Evolutionary conservation across 306 rosid genomes (phyloP), one percentile per base, ranked within the genome.

Genomic region (Cotoneaster glaucophyllus): DNA sequence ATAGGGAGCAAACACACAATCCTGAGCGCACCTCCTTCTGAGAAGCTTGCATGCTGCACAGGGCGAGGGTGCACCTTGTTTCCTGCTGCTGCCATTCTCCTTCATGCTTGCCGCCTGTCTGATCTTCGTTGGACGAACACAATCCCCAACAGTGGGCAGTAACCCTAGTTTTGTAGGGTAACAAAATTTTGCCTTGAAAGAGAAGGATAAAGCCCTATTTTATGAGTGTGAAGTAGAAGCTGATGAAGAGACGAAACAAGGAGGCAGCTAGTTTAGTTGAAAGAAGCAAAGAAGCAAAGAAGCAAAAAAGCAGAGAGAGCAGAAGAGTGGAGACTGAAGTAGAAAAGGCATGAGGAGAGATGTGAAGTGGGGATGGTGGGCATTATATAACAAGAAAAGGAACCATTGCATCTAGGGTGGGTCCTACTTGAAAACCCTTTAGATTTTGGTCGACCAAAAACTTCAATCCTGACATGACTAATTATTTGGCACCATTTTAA

Each of bases 31-130:
- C 78, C 93, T 75, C 82, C 97, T 83, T 61, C 97, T 71, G 0
- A 92, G 90, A 25, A 92, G 91, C 77, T 86, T 92, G 86, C 97
- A 92, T 48, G 97, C 97, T 11, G 97, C 96, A 52, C 97, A 92
- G 3, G 97, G 97, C 15, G 97, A 78, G 2, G 91, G 76, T 17
- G 88, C 89, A 22, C 95, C 93, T 21, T 82, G 88, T 84, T 89
- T 90, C 75, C 89, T 84, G 4, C 87, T 84, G 4, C 87, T 28
- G 21, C 88, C 72, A 32, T 65, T 68, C 21, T 88, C 89, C 53
- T 86, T 86, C 96, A 84, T 85, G 70, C 26, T 43, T 65, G 28
- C 28, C 69, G 19, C 28, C 17, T 65, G 48, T 65, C 53, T 48
- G 53, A 48, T 57, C 28, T 57, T 25, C 17, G 41, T 19, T 29